Conservation (phyloP, 164 flowering plant species). For the Annona squamosa region DNA sequence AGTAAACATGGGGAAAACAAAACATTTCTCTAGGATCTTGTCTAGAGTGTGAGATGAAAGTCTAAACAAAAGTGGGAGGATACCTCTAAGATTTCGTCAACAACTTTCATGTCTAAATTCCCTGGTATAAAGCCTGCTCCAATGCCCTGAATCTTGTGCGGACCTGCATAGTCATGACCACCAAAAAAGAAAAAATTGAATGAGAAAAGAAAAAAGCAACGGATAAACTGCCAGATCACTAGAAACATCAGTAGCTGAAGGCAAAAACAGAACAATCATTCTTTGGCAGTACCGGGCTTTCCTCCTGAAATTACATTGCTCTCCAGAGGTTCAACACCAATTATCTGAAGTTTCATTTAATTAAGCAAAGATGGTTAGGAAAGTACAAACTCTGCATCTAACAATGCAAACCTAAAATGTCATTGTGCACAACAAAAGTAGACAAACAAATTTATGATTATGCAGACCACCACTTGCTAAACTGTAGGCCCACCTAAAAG, state of each 20-base stretch:
- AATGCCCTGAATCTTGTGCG: constrained; percentile 98
- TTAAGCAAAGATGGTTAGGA: neutral
- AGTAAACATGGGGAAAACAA: too few species aligned
- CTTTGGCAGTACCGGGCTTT: constrained; percentile 61
- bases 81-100: constrained; percentile 89
- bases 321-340: constrained; percentile 90
- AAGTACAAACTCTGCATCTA: neutral
- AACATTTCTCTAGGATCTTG: too few species aligned
- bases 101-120: constrained; percentile 58
- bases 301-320: constrained; percentile 94
- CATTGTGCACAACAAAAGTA: neutral
- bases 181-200: neutral
- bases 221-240: neutral
- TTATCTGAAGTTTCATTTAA: constrained; percentile 34
- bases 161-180: constrained; percentile 46
- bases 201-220: neutral
- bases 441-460: neutral
- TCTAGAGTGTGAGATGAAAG: neutral
- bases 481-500: neutral
- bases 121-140: constrained; percentile 96
- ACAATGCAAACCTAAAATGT: neutral
- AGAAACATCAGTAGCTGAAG: neutral
- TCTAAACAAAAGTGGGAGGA: neutral
- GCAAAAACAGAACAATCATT: neutral
- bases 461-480: neutral